Conservation (phyloP, 192 early-diverging fungal species). For the Mortierella claussenii region DNA sequence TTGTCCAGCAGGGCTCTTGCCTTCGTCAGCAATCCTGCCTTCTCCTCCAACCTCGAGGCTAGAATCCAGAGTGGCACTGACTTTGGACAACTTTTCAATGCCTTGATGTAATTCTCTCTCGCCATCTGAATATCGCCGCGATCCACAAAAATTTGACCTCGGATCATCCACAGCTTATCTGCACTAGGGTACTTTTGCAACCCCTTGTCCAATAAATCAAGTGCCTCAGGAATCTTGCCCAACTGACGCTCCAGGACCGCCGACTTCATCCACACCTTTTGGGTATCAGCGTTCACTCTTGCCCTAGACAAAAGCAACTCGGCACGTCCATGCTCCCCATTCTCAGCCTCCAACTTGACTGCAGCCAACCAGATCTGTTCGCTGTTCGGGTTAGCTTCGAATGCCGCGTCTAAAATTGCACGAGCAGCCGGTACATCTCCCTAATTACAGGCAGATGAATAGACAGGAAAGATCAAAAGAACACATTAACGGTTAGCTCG, state of each 20-base stretch:
- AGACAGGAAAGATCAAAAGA: neutral
- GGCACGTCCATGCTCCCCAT: constrained; percentile 80
- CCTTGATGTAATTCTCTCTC: constrained; percentile 75
- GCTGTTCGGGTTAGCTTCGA: constrained; percentile 89
- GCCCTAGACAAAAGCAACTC: constrained; percentile 80
- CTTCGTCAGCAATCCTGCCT: constrained; percentile 68
- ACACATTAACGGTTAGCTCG: no score
- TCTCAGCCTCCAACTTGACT: constrained; percentile 96
- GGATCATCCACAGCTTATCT: constrained; percentile 95
- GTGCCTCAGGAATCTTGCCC: constrained; percentile 69
- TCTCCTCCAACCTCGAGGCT: constrained; percentile 83
- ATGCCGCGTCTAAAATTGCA: constrained; percentile 85
- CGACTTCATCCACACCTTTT: constrained; percentile 96
- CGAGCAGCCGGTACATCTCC: constrained; percentile 87
- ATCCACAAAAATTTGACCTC: constrained; percentile 82
- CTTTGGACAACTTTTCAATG: constrained; percentile 81
- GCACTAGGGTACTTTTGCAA: constrained; percentile 76
- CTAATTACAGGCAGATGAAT: constrained; percentile 10
- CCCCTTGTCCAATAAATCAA: constrained; percentile 73
- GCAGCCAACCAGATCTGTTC: constrained; percentile 97
- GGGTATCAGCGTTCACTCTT: constrained; percentile 76
- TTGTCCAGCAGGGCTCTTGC: constrained; percentile 88
- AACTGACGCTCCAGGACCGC: constrained; percentile 87
- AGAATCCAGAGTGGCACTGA: constrained; percentile 84
- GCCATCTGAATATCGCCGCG: constrained; percentile 70